phyloP scores from a whole-genome alignment of 805 yeast species.

The Nakazawaea laoshanensis region DNA sequence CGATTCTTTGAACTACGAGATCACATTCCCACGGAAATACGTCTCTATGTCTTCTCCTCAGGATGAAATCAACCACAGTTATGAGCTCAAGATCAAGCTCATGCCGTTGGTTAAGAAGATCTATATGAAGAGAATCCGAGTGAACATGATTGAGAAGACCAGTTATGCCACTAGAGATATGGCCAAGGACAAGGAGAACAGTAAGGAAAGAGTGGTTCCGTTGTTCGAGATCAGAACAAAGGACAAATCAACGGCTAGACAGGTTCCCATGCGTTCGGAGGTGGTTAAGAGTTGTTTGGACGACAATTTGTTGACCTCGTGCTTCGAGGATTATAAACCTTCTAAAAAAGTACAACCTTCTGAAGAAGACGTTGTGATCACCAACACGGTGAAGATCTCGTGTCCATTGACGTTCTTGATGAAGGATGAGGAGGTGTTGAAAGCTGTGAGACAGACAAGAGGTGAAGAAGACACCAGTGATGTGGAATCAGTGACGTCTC shows the following conservation, averaged over 20 bases:
- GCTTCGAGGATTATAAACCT: conserved; percentile 26
- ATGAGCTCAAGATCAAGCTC: conserved; percentile 53
- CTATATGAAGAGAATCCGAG: conserved; percentile 51
- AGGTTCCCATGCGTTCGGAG: conserved; percentile 49
- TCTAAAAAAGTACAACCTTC: conserved; percentile 11
- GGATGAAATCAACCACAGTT: conserved; percentile 22
- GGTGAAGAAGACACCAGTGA: conserved; percentile 11
- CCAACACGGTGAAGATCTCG: conserved; percentile 27
- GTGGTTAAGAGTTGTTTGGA: conserved; percentile 44
- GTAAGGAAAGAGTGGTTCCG: conserved; percentile 46
- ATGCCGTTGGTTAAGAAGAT: conserved; percentile 60
- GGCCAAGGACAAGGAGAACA: conserved; percentile 21
- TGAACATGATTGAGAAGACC: conserved; percentile 59
- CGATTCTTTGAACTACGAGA: conserved; percentile 59
- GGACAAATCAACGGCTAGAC: conserved; percentile 23
- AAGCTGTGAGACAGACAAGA: conserved; percentile 10
- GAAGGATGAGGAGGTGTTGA: conserved; percentile 13
- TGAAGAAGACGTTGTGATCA: conserved; percentile 20
- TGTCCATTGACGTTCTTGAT: conserved; percentile 25
- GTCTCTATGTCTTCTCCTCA: conserved; percentile 45
- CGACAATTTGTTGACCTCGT: conserved; percentile 53
- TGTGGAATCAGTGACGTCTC: conserved; percentile 1
- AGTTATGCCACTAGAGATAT: conserved; percentile 52
- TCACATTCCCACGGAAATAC: conserved; percentile 63
- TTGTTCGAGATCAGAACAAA: conserved; percentile 59